Conservation (phyloP, 2,329 filamentous ascomycete genomes). For the Cadophora luteo-olivacea region DNA sequence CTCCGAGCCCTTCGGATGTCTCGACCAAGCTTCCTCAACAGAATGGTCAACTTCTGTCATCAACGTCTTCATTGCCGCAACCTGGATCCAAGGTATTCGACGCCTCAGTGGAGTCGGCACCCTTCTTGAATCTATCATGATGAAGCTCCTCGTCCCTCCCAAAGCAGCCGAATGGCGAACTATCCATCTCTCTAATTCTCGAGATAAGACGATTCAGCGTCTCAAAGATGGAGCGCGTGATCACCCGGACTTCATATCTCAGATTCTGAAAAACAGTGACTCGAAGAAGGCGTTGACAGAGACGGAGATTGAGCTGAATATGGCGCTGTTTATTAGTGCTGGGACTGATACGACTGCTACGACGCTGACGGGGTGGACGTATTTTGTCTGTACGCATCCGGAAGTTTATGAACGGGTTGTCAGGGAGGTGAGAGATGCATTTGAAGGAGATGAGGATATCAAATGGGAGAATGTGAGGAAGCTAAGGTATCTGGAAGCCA, state of each 20-base stretch:
- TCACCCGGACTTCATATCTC: conserved; percentile 9
- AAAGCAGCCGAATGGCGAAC: conserved; percentile 20
- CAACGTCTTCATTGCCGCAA: conserved; percentile 21
- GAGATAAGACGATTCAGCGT: conserved; percentile 8
- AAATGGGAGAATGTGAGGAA: too few species aligned
- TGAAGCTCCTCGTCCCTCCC: conserved; percentile 17
- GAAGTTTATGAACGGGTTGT: background rate
- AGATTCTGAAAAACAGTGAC: background rate
- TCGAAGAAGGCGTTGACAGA: background rate
- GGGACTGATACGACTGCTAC: conserved; percentile 12
- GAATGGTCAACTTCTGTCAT: conserved; percentile 23
- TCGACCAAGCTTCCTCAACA: conserved; percentile 10
- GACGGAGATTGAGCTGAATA: conserved; percentile 12
- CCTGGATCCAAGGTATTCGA: conserved; percentile 20
- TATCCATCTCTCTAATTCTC: conserved; percentile 18
- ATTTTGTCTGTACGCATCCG: conserved; percentile 3
- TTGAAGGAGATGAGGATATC: too few species aligned
- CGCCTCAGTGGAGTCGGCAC: conserved; percentile 17
- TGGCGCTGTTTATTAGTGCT: conserved; percentile 5
- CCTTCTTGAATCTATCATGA: conserved; percentile 12
- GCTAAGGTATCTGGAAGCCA: conserved; percentile 18
- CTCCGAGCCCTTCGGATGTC: background rate
- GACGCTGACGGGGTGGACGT: conserved; percentile 8
- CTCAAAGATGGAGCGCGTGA: background rate
- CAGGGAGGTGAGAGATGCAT: conserved; percentile 4